phyloP scores from a whole-genome alignment of 208 protist genomes.

The Porcisia deanei region DNA sequence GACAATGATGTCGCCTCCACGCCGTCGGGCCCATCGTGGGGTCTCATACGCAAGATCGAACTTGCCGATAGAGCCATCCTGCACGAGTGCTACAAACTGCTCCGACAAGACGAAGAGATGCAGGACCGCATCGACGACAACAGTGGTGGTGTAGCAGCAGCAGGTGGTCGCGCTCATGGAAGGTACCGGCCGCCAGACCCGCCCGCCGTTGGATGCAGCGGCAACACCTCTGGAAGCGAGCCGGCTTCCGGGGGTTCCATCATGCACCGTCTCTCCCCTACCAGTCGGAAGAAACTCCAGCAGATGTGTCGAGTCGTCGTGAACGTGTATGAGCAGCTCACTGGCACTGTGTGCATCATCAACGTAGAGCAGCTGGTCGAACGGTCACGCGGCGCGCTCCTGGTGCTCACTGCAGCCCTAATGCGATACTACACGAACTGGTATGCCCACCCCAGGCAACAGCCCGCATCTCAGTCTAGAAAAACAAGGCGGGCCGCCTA shows the following conservation, averaged over 20 bases:
- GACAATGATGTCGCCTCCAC: neutral
- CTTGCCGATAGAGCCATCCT: constrained; percentile 34
- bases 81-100: constrained; percentile 18
- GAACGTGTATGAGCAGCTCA: constrained; percentile 68
- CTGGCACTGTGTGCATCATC: constrained; percentile 45
- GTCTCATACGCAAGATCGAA: constrained; percentile 53
- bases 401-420: constrained; percentile 69
- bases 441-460: constrained; percentile 45
- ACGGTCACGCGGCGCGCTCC: constrained; percentile 44
- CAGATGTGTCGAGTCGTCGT: constrained; percentile 51
- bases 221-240: neutral
- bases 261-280: constrained; percentile 22
- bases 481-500: neutral
- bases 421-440: constrained; percentile 80
- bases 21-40: constrained; percentile 27
- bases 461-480: constrained; percentile 22
- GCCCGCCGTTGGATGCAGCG: neutral
- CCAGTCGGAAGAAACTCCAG: constrained; percentile 20
- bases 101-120: constrained; percentile 1
- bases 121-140: neutral
- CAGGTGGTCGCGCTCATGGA: neutral
- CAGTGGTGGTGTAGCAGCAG: neutral
- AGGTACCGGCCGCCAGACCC: neutral
- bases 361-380: constrained; percentile 55
- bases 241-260: constrained; percentile 6